phyloP scores from a whole-genome alignment of 345 rosid genomes.

The Eucalyptus shirleyi region DNA sequence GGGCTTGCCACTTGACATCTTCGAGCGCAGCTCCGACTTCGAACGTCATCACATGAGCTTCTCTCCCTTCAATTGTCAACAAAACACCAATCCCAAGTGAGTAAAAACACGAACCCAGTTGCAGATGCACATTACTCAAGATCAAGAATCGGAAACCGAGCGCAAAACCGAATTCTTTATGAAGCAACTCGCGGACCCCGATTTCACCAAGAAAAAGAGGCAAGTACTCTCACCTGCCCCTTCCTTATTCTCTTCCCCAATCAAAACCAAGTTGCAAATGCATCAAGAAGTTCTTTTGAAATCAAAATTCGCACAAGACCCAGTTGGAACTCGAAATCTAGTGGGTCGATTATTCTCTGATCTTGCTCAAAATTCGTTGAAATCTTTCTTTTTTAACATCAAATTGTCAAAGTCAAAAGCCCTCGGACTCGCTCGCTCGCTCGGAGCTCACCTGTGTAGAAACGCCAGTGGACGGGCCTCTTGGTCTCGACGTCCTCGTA shows the following conservation, averaged over 20 bases:
- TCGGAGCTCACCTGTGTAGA: constrained; percentile 26
- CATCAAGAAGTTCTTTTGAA: neutral
- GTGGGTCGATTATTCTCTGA: neutral
- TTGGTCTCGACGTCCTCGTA: constrained; percentile 46
- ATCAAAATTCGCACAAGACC: neutral
- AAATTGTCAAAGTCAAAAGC: neutral
- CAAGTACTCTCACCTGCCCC: neutral
- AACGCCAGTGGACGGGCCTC: constrained; percentile 45
- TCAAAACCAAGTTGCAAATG: neutral
- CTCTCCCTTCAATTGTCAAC: constrained; percentile 18
- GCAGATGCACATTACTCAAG: neutral
- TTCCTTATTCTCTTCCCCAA: neutral
- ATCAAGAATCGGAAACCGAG: neutral
- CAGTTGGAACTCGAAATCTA: neutral
- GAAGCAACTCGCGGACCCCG: neutral
- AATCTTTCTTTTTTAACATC: neutral
- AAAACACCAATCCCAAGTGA: neutral
- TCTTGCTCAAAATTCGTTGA: neutral
- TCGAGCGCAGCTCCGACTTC: constrained; percentile 54
- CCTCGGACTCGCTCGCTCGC: neutral
- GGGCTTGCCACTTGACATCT: constrained; percentile 57
- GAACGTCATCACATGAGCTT: constrained; percentile 53
- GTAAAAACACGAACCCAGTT: neutral
- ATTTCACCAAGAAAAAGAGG: neutral
- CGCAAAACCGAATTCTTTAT: neutral